Base-by-base conservation (phyloP, 106 monocot species). In the Agapanthus africanus region DNA sequence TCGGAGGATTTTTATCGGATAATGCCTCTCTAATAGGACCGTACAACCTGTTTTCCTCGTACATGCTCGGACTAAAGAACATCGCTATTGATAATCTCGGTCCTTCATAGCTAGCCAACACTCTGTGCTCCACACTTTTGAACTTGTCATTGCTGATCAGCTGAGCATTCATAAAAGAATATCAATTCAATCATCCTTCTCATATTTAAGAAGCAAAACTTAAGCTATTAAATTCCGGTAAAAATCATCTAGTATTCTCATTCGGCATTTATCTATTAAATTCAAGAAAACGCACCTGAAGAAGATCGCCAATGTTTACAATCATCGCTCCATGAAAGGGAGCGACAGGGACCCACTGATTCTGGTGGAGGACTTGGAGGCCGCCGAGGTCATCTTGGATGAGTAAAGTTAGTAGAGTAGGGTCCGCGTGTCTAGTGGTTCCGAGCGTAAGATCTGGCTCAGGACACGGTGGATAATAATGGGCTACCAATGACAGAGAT, bases 391-490 rank as follows among this genome's bases (percentile, higher is more conserved):
- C 49, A 44, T 93, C 88, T 56, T 88, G 92, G 13, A 93, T 73
- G 68, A 93, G 85, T 21, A 93, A 38, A 0, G 83, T 88, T n/a
- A 93, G 64, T 71, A 93, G 85, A 26, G 50, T 62, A 0, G 85
- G 63, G 47, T 93, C 92, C 0, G 88, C 68, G 63, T 93, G 88
- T 59, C 59, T 59, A 78, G 70, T 79, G 3, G 79, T 77, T 11
- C 92, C 92, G 26, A 92, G 47, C 3, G 92, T 73, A 3, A 88
- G 74, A 16, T 80, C 71, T 11, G 88, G 85, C 74, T 93, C 76
- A 7, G 88, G 88, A 66, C 92, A 93, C 15, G 85, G 73, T 16
- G 92, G 92, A 52, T 93, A 93, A 41, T 85, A 93, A 44, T 93
- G 79, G 35, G n/a, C 68, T 10, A 83, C 15, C 19, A 79, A 16